Percentiles rank a stretch among this genome's conserved stretches.
phyloP scores from a whole-genome alignment of 1,284 basidiomycete genomes.

The Leccinum subrobustum region DNA sequence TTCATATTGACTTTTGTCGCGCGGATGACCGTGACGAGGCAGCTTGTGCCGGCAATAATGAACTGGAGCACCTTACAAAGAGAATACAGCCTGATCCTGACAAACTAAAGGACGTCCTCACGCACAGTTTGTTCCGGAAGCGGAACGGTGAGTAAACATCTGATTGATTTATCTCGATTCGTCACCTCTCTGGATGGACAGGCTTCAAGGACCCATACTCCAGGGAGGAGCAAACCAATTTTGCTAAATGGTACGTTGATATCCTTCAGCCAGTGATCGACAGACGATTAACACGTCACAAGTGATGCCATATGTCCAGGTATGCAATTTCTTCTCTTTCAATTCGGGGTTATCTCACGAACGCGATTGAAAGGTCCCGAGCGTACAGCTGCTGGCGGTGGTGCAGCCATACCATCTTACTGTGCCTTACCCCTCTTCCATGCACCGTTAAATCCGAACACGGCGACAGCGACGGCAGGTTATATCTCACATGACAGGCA shows the following conservation, averaged over 20 bases:
- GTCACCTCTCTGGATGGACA: constrained; percentile 4
- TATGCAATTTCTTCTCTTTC: background rate
- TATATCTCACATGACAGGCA: constrained; percentile 52
- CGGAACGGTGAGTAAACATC: constrained; percentile 41
- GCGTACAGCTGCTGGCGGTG: constrained; percentile 41
- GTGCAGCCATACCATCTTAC: constrained; percentile 49
- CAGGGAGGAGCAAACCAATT: constrained; percentile 50
- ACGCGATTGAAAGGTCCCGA: constrained; percentile 38
- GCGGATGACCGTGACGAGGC: too few species aligned
- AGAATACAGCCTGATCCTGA: constrained; percentile 42
- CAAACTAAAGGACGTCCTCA: constrained; percentile 51
- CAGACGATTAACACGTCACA: background rate
- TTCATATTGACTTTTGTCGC: constrained; percentile 51
- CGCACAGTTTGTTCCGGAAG: constrained; percentile 56
- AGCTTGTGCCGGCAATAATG: too few species aligned
- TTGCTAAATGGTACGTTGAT: constrained; percentile 48
- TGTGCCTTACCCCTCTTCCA: constrained; percentile 59
- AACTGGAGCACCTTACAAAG: too few species aligned
- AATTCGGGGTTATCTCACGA: background rate
- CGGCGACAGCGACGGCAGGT: constrained; percentile 35
- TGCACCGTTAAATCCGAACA: constrained; percentile 32
- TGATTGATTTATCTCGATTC: background rate
- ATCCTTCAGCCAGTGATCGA: background rate
- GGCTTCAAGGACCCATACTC: constrained; percentile 54
- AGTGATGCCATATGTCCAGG: constrained; percentile 55